phyloP scores from a whole-genome alignment of 108 stramenopile species.

The Nannochloropsis gaditana region DNA sequence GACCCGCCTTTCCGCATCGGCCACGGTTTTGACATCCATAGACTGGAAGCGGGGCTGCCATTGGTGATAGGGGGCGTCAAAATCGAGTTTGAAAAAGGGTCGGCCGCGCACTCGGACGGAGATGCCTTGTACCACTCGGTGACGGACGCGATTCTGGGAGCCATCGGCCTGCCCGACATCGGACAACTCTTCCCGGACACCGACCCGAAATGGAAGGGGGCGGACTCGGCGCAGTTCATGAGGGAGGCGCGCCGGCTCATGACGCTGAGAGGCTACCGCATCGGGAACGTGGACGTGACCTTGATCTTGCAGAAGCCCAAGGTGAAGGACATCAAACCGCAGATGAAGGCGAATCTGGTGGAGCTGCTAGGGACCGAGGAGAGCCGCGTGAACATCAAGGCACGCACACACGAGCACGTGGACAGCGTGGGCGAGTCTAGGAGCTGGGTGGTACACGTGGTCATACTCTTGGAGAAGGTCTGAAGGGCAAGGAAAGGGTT shows the following conservation, averaged over 20 bases:
- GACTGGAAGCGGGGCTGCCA: constrained; percentile 82
- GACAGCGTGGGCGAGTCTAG: constrained; percentile 85
- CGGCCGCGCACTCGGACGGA: constrained; percentile 86
- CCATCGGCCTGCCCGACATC: constrained; percentile 61
- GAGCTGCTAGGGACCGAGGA: constrained; percentile 65
- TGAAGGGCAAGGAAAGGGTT: no score
- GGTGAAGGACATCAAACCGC: constrained; percentile 69
- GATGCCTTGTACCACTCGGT: constrained; percentile 89
- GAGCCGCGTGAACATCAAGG: constrained; percentile 89
- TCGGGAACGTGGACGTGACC: constrained; percentile 67
- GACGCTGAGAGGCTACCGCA: constrained; percentile 67
- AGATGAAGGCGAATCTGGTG: constrained; percentile 88
- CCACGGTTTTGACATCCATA: constrained; percentile 94
- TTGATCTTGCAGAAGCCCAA: constrained; percentile 49
- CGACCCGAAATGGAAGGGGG: constrained; percentile 86
- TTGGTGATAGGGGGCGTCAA: constrained; percentile 80
- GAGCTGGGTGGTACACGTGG: constrained; percentile 84
- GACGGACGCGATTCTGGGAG: constrained; percentile 86
- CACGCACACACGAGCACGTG: constrained; percentile 84
- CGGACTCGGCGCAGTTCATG: constrained; percentile 86
- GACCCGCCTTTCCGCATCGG: constrained; percentile 67
- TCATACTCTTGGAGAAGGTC: constrained; percentile 68
- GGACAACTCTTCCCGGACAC: constrained; percentile 90
- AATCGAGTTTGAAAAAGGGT: constrained; percentile 57
- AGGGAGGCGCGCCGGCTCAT: constrained; percentile 78